Base-by-base conservation (phyloP, 257 asterid species). In the Nemophila menziesii region DNA sequence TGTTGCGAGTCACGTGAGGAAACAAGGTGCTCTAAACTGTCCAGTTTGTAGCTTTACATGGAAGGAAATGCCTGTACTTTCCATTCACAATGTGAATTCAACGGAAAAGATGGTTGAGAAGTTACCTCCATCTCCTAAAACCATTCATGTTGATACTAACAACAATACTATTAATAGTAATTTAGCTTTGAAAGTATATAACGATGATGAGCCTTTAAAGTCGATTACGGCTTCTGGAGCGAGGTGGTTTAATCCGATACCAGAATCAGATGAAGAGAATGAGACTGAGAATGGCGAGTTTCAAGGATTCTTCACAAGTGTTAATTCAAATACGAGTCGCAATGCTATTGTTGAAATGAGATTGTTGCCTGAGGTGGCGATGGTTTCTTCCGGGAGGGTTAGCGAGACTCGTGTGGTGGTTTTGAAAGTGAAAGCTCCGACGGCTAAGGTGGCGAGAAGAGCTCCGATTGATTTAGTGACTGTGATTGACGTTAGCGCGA, bases 191-290 rank as follows among this genome's bases (percentile, higher is more conserved):
- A 90, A 82, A 62, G 92, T 85, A 13, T 90, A 90, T 37, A 77
- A 90, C 38, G 99, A 90, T 33, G 99, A 90, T 13, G 99, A 90
- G 64, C 93, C 99, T 0, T 59, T 90, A 15, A 67, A 78, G 16
- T 85, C 96, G 4, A 89, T 93, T 0, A 71, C 77, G 0, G 67
- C 80, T 3, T 86, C 80, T 13, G 73, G 75, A 13, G 65, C 6
- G 33, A 26, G 36, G 36, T 29, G 89, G 15, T 90, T 90, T 63
- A 79, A 75, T 46, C 79, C 99, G 6, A 90, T 90, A 8, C 92
- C 77, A 1, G 99, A 90, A 48, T 81, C 93, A 5, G 95, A 82
- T 23, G 96, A 78, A 42, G 94, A 80, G 5, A 50, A 16, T 23
- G 96, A 72, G 21, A 48, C 43, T 16, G 41, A 22, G 3, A 26